Conservation (phyloP, 2,329 filamentous ascomycete genomes). For the Plectosphaerella sp. region DNA sequence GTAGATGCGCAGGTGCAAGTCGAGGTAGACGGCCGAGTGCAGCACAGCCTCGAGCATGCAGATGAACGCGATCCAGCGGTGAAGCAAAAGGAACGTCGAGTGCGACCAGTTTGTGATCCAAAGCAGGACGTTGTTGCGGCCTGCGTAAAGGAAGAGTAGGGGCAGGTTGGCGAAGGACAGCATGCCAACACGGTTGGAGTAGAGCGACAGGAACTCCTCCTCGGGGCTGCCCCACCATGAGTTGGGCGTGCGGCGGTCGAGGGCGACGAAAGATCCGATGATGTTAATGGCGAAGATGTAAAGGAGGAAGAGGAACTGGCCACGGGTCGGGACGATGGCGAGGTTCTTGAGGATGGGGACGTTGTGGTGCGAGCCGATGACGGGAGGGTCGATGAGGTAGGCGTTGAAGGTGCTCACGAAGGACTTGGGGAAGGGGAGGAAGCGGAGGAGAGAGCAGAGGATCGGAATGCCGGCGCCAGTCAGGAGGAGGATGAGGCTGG, state of each 20-base stretch:
- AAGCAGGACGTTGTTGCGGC: conserved; percentile 43
- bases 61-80: conserved; percentile 43
- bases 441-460: conserved; percentile 22
- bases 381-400: conserved; percentile 17
- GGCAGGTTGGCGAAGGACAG: conserved; percentile 35
- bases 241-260: conserved; percentile 18
- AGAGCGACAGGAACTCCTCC: not conserved
- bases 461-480: conserved; percentile 18
- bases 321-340: conserved; percentile 17
- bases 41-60: conserved; percentile 38
- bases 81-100: conserved; percentile 41
- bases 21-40: conserved; percentile 38
- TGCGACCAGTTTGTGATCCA: conserved; percentile 45
- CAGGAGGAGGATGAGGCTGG: conserved; percentile 18
- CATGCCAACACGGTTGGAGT: conserved; percentile 32
- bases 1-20: conserved; percentile 19
- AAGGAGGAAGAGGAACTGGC: conserved; percentile 32
- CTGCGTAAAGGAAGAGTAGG: conserved; percentile 36
- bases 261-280: conserved; percentile 23
- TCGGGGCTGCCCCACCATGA: conserved; percentile 4
- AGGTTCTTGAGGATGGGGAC: conserved; percentile 12
- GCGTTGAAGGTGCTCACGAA: conserved; percentile 13
- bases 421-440: conserved; percentile 17
- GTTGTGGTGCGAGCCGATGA: conserved; percentile 14
- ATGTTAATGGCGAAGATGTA: conserved; percentile 32